Base-by-base conservation (phyloP, 1,284 basidiomycete genomes). In the Cutaneotrichosporon mucoides region DNA sequence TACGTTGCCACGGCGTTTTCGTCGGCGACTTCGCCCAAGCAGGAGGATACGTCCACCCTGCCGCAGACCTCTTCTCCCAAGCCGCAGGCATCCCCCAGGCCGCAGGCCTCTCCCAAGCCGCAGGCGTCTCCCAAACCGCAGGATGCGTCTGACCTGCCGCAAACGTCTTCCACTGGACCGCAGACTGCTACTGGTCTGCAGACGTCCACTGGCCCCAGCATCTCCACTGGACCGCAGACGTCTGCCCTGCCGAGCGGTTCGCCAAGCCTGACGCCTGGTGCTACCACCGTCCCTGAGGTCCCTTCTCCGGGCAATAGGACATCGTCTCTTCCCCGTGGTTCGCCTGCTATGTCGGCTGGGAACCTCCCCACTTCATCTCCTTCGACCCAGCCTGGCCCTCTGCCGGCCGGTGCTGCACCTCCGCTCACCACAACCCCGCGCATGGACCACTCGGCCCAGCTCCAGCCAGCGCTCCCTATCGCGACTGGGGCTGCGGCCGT, bases 391-490 rank as follows among this genome's bases (percentile, higher is more conserved):
- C 11, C 46, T 7, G 46, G 11, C 12, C 12, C 46, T 6, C 46
- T 36, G 6, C 46, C 46, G 11, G 46, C 34, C 2, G 46, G 46
- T 2, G 34, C 52, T 35, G 52, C 40, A 24, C 49, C 49, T 44
- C 35, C 52, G 24, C 24, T 24, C 4, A 33, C 33, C 4, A 48
- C 40, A 4, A 42, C 40, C 2, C 51, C 51, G 15, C 38, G 51
- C 16, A n/a, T 40, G 38, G n/a, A 41, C 51, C 38, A 43, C 24
- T 6, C 13, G 6, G 36, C 35, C 1, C 53, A 54, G 53, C 53
- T 54, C 12, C 53, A 54, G 36, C 53, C 53, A 5, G 53, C 53
- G 6, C 53, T 55, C 16, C 53, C 53, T 36, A 55, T 55, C 37
- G 16, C 10, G 11, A 16, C 56, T 46, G 34, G 45, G 12, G 24